Percentiles rank a stretch among this genome's conserved stretches.
Conservation (phyloP, 352 stramenopile species). For the Globisporangium abappressorium region DNA sequence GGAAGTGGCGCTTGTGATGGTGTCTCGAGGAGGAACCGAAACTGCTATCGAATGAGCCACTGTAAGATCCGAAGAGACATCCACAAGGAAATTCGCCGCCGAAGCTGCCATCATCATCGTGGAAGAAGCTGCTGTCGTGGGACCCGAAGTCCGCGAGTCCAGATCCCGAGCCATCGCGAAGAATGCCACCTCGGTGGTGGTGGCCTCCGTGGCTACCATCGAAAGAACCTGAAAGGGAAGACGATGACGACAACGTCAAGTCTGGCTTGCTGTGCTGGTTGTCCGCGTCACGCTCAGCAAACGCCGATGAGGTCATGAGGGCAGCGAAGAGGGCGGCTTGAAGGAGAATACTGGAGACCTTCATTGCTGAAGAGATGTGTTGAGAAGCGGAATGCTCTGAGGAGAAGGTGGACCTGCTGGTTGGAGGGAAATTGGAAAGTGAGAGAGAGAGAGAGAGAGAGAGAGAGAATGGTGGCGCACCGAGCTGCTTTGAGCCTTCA, state of each 20-base stretch:
- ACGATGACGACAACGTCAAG: neutral
- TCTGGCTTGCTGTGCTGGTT: neutral
- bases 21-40: neutral
- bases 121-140: neutral
- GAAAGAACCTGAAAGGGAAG: constrained; percentile 1
- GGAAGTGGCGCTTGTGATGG: neutral
- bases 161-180: neutral
- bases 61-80: neutral
- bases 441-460: neutral
- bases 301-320: neutral
- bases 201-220: neutral
- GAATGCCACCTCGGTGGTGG: too few relatives aligned
- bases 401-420: too few relatives aligned
- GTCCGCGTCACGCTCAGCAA: neutral
- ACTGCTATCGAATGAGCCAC: neutral
- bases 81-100: neutral
- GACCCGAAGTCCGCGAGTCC: neutral
- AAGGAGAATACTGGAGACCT: constrained; percentile 5
- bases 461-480: too few relatives aligned
- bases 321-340: neutral
- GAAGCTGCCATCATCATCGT: neutral
- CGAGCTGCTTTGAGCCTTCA: too few relatives aligned
- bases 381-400: too few relatives aligned
- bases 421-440: constrained; percentile 7
- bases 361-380: neutral